Percentiles rank a stretch among this genome's conserved stretches.
phyloP scores from a whole-genome alignment of 2,329 filamentous ascomycete species.

The Neofusicoccum parvum region DNA sequence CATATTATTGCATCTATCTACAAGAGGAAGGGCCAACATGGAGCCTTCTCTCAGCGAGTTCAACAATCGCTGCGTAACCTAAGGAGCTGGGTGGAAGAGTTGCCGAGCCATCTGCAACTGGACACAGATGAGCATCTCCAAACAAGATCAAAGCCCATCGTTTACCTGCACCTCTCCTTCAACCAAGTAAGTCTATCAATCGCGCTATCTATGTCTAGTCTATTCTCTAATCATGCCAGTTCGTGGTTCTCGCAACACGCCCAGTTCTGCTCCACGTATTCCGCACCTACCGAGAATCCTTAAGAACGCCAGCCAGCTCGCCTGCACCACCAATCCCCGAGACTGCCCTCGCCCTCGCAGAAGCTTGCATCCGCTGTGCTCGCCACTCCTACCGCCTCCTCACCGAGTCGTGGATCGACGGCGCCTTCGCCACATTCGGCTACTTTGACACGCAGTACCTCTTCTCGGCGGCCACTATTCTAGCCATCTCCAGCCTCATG shows the following conservation, averaged over 20 bases:
- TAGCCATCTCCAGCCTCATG: constrained; percentile 49
- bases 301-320: constrained; percentile 10
- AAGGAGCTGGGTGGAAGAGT: constrained; percentile 40
- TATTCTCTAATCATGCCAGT: constrained; percentile 22
- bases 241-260: constrained; percentile 36
- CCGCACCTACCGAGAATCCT: constrained; percentile 26
- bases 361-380: constrained; percentile 50
- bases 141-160: constrained; percentile 28
- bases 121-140: constrained; percentile 28
- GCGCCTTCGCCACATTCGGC: constrained; percentile 51
- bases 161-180: constrained; percentile 40
- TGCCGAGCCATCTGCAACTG: constrained; percentile 38
- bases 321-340: constrained; percentile 26
- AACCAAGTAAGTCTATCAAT: constrained; percentile 30
- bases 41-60: constrained; percentile 39
- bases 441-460: constrained; percentile 52
- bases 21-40: constrained; percentile 31
- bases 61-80: constrained; percentile 39
- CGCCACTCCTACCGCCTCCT: constrained; percentile 48
- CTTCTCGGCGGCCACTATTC: constrained; percentile 49
- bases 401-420: constrained; percentile 50
- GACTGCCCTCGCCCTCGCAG: constrained; percentile 43
- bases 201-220: neutral
- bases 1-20: constrained; percentile 33
- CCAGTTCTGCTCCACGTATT: constrained; percentile 38